Evolutionary conservation across 495 filamentous ascomycete genomes (phyloP).

Genomic region (Penicillium desertorum): DNA sequence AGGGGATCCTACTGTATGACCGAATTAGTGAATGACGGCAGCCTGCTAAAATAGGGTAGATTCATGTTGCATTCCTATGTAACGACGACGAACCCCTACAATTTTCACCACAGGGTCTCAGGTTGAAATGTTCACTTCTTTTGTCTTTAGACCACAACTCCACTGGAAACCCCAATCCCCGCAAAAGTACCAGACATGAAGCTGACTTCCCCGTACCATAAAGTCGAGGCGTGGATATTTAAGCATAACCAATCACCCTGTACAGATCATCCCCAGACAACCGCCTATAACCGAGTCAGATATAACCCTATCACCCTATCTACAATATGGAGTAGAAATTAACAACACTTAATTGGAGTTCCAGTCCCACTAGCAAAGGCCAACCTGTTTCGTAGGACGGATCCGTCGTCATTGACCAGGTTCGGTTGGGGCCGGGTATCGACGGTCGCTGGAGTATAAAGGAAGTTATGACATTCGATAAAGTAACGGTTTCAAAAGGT

Average conservation of each 20-base stretch:
- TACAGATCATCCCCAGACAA: background rate
- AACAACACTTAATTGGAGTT: background rate
- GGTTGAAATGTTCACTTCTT: background rate
- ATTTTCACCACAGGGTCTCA: background rate
- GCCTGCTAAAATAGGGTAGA: background rate
- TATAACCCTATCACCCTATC: background rate
- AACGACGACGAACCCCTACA: background rate
- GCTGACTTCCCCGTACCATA: slow-evolving; percentile 6
- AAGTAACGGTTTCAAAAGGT: background rate
- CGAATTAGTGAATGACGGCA: background rate
- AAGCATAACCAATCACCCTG: slow-evolving; percentile 7
- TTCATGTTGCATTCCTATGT: background rate
- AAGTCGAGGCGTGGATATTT: background rate
- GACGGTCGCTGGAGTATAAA: slow-evolving; percentile 21
- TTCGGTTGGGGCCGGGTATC: slow-evolving; percentile 31
- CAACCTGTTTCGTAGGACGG: background rate
- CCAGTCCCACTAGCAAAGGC: background rate
- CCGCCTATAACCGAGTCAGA: slow-evolving; percentile 12
- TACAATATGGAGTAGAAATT: background rate
- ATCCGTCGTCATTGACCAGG: slow-evolving; percentile 20
- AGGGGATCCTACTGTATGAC: slow-evolving; percentile 1
- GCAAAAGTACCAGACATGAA: slow-evolving; percentile 5
- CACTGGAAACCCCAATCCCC: background rate
- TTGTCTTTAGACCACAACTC: background rate
- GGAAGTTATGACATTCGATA: slow-evolving; percentile 7